Evolutionary conservation across 345 rosid species (phyloP), one percentile per base, ranked within the genome.

Genomic region (Pelargonium nanum): DNA sequence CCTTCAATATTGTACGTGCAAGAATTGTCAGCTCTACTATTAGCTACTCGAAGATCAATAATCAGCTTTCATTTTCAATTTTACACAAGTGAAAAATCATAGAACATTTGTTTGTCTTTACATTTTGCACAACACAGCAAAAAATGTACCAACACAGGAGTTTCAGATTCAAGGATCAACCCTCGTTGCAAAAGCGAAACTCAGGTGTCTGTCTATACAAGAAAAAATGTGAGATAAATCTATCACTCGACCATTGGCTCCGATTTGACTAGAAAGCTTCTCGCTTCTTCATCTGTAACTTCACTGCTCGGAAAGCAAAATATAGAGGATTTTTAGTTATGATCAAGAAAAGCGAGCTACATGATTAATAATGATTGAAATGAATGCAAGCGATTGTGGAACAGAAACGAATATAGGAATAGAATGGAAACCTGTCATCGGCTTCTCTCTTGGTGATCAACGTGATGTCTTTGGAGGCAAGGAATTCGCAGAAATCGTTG

Each of bases 361-460:
- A 48, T 22, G 26, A 22, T 55, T 32, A 26, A 20, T 21, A 12
- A 20, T 19, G 0, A 22, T 24, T 16, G 0, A n/a, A 21, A 61
- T n/a, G 22, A 13, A 30, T 12, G 1, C 19, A 20, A 57, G 30
- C n/a, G 22, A 7, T 58, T 19, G 52, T 53, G 13, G 57, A 30
- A 30, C 10, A 12, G 2, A 16, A 17, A 40, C 19, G 20, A 56
- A 56, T 4, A 28, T 21, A 58, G 5, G 44, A 44, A 48, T 22
- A 26, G 4, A 24, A 40, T 4, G n/a, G 12, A 32, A 69, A 89
- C 98, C 98, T 92, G 91, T 89, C 98, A 4, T 40, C 13, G 12
- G 95, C 91, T 80, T 92, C 97, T 0, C 89, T 77, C 70, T 85
- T 87, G 75, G 95, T 72, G 68, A 92, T 78, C 72, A 92, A 63